Percentiles rank a stretch among this genome's conserved stretches.
phyloP scores from a whole-genome alignment of 208 protist genomes.

The Borovskyia barvae region DNA sequence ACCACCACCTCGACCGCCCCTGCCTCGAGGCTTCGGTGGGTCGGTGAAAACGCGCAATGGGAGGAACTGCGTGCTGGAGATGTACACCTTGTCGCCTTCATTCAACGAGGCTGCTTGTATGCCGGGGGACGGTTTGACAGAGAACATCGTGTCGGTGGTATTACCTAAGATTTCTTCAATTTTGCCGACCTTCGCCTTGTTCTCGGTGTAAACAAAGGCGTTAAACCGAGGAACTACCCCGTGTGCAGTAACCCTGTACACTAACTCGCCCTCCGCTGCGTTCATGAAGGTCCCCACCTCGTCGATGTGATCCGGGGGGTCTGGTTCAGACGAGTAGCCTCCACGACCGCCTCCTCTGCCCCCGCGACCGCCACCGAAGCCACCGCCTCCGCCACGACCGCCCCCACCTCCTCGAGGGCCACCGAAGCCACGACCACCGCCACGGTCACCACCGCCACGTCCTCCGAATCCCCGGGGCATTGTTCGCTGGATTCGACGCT shows the following conservation, averaged over 20 bases:
- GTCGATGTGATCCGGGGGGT: constrained; percentile 85
- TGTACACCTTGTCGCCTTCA: constrained; percentile 84
- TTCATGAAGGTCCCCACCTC: constrained; percentile 84
- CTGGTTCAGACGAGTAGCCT: constrained; percentile 59
- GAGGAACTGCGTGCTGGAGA: constrained; percentile 85
- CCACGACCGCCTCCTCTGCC: constrained; percentile 73
- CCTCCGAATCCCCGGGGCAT: constrained; percentile 29
- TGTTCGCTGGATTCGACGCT: background rate
- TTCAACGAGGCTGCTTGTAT: constrained; percentile 81
- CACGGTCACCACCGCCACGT: constrained; percentile 34
- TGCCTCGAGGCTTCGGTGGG: constrained; percentile 81
- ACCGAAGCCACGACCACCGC: constrained; percentile 39
- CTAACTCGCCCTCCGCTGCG: constrained; percentile 85
- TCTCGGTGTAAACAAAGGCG: constrained; percentile 91
- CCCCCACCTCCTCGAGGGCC: constrained; percentile 35
- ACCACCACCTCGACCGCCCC: constrained; percentile 72
- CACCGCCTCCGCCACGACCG: constrained; percentile 38
- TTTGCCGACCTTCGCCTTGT: constrained; percentile 92
- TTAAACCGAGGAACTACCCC: constrained; percentile 88
- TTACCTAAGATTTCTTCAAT: constrained; percentile 91
- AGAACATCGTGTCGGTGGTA: constrained; percentile 89
- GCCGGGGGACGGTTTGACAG: constrained; percentile 84
- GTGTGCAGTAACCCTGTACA: constrained; percentile 71
- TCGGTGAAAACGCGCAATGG: constrained; percentile 86
- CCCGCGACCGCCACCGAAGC: constrained; percentile 31